Evolutionary conservation across 257 asterid genomes (phyloP).

Genomic region (Scutellaria barbata): DNA sequence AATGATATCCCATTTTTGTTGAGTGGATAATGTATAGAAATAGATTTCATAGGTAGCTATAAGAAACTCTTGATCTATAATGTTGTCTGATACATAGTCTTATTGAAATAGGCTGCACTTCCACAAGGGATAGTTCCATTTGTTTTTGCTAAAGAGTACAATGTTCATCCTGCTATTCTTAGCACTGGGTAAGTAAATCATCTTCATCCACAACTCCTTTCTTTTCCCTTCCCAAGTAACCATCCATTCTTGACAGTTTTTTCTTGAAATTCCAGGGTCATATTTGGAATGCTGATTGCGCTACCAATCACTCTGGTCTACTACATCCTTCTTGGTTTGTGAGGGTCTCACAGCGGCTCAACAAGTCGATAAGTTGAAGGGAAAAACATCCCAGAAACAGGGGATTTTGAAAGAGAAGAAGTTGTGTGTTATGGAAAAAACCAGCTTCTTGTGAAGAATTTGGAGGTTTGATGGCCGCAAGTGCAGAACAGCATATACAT

Average conservation of each 20-base stretch:
- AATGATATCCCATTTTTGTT: constrained; percentile 16
- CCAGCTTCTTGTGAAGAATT: constrained; percentile 16
- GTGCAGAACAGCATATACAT: constrained; percentile 27
- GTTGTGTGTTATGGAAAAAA: background rate
- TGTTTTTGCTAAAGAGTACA: constrained; percentile 95
- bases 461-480: constrained; percentile 22
- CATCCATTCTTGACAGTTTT: background rate
- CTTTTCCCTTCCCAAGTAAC: background rate
- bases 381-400: background rate
- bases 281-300: constrained; percentile 70
- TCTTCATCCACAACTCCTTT: background rate
- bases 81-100: constrained; percentile 29
- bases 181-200: constrained; percentile 76
- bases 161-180: constrained; percentile 91
- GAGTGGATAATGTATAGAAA: constrained; percentile 20
- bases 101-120: constrained; percentile 77
- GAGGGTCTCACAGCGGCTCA: background rate
- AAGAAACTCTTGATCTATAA: background rate
- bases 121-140: constrained; percentile 99
- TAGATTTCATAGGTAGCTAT: background rate
- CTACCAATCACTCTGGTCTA: constrained; percentile 67
- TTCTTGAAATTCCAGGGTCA: constrained; percentile 50
- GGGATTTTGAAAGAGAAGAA: constrained; percentile 1
- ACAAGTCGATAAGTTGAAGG: background rate
- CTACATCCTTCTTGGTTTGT: constrained; percentile 63